Conservation (phyloP, 2,329 filamentous ascomycete genomes). For the Orbilia javanica region DNA sequence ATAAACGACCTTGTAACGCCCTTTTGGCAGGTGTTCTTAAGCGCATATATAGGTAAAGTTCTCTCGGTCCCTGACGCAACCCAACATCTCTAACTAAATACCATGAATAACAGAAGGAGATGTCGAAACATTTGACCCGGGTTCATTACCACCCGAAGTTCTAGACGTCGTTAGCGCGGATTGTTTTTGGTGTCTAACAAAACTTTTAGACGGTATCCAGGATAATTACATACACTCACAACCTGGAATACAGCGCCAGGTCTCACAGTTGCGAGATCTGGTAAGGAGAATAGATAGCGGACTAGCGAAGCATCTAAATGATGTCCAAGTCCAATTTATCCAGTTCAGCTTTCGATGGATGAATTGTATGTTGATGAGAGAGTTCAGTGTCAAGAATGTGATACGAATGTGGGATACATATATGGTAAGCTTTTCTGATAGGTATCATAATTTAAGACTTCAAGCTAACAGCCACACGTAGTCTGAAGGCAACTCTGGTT, state of each 20-base stretch:
- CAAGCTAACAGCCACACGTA: constrained; percentile 65
- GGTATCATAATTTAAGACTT: neutral
- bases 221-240: constrained; percentile 99
- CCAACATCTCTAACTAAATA: constrained; percentile 4
- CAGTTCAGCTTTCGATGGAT: constrained; percentile 99
- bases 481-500: constrained; percentile 93
- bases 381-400: constrained; percentile 95
- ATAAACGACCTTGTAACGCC: constrained; percentile 98
- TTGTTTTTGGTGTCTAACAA: constrained; percentile 98
- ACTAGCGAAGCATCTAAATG: constrained; percentile 88
- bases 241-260: constrained; percentile 94
- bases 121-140: constrained; percentile 78
- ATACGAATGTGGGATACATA: constrained; percentile 99
- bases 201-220: constrained; percentile 97
- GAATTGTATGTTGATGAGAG: constrained; percentile 98
- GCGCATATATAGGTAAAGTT: constrained; percentile 73
- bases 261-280: constrained; percentile 86
- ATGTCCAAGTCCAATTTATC: constrained; percentile 95
- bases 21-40: constrained; percentile 97
- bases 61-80: neutral
- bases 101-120: constrained; percentile 59
- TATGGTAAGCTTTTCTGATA: constrained; percentile 74
- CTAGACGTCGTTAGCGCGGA: constrained; percentile 97
- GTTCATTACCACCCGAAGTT: constrained; percentile 88
- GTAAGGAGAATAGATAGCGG: constrained; percentile 78